Evolutionary conservation across 257 asterid species (phyloP), one percentile per base, ranked within the genome.

Genomic region (Solanum tarapatanum): DNA sequence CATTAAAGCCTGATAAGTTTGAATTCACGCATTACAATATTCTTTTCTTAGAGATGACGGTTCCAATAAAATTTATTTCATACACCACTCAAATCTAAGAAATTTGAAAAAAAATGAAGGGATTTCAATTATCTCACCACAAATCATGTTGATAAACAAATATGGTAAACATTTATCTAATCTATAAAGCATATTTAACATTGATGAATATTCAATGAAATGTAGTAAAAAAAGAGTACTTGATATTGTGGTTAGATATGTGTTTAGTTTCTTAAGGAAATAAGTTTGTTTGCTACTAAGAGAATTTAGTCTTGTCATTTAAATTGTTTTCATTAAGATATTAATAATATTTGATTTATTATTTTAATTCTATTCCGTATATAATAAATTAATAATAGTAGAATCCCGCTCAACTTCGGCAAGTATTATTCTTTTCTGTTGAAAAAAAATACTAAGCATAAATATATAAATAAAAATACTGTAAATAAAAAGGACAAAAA

Each of bases 1-100:
- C 24, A 21, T 23, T 23, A 8, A 60, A 60, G 3, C 5, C 13
- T 21, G 2, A 23, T 9, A 3, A 60, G 23, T 23, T 23, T 8
- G 3, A 23, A 62, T 62, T n/a, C 7, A n/a, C 3, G 14, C 4
- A 9, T n/a, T 10, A 24, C 0, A 62, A 14, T 2, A 10, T n/a
- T n/a, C 0, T 0, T 62, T 62, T 62, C 5, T 23, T 60, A 60
- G 21, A 17, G 4, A 58, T 3, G 24, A 8, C 2, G 0, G 1
- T 58, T 21, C 17, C 1, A 21, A 62, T 1, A 62, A n/a, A 62
- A 62, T 10, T 62, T 62, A 62, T 9, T 24, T 62, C 30, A 60
- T 23, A 23, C 6, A 60, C 0, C 2, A 0, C 28, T 23, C 26
- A 0, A 23, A 60, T 9, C 3, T 60, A 21, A 60, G 6, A 8